Evolutionary conservation across 495 filamentous ascomycete species (phyloP).

Genomic region (Lophium mytilinum): DNA sequence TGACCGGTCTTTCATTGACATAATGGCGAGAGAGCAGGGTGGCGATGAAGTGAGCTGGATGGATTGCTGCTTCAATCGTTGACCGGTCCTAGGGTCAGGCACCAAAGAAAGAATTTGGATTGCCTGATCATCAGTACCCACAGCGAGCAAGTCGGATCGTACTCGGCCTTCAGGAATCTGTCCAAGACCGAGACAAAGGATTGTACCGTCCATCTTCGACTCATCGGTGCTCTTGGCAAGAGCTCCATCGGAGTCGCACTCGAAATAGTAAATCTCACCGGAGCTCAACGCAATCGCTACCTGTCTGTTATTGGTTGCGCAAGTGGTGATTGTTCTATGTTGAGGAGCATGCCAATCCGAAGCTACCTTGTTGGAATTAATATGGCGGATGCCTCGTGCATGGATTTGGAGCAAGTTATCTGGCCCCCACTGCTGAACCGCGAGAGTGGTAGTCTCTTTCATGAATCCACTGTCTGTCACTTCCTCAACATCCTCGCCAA

Average conservation of each 20-base stretch:
- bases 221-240: constrained; percentile 93
- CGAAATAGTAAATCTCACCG: constrained; percentile 95
- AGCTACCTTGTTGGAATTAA: constrained; percentile 55
- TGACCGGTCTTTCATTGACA: constrained; percentile 87
- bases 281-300: constrained; percentile 90
- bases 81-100: constrained; percentile 61
- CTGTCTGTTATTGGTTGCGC: constrained; percentile 86
- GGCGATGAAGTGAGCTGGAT: constrained; percentile 87
- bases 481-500: constrained; percentile 94
- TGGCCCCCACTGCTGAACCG: constrained; percentile 88
- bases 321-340: constrained; percentile 92
- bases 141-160: constrained; percentile 81
- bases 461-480: constrained; percentile 89
- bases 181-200: constrained; percentile 89
- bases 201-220: constrained; percentile 90
- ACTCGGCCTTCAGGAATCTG: constrained; percentile 83
- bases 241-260: constrained; percentile 85
- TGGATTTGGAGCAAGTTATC: constrained; percentile 92
- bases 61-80: constrained; percentile 69
- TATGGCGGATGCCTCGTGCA: constrained; percentile 87
- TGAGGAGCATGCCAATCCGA: constrained; percentile 93
- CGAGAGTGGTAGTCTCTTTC: constrained; percentile 74
- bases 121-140: constrained; percentile 93
- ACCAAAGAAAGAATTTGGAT: constrained; percentile 87
- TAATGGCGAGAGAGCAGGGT: constrained; percentile 83